Evolutionary conservation across 1,139 yeast species (phyloP).

Genomic region (Meyerozyma athensensis): DNA sequence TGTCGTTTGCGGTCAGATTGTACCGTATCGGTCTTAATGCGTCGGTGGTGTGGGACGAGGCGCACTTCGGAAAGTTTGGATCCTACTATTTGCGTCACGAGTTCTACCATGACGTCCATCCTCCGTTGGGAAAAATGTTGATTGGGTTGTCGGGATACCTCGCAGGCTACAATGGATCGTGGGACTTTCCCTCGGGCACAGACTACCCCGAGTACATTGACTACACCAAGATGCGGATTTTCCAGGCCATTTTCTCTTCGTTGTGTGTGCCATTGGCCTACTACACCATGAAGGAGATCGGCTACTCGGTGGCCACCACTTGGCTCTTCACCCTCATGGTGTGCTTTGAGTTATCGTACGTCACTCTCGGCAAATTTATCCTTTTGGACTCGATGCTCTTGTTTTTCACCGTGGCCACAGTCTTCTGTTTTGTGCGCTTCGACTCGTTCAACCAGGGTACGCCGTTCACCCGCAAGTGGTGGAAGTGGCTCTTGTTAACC

Average conservation of each 20-base stretch:
- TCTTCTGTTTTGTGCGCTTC: slow-evolving; percentile 42
- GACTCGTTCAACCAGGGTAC: slow-evolving; percentile 14
- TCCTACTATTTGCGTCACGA: slow-evolving; percentile 59
- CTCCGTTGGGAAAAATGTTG: slow-evolving; percentile 70
- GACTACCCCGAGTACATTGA: slow-evolving; percentile 52
- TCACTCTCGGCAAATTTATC: slow-evolving; percentile 66
- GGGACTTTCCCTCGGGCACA: slow-evolving; percentile 60
- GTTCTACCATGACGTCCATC: slow-evolving; percentile 74
- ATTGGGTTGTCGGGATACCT: slow-evolving; percentile 64
- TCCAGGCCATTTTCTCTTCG: slow-evolving; percentile 62
- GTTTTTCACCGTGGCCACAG: slow-evolving; percentile 64
- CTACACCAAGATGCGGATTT: slow-evolving; percentile 56
- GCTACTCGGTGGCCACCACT: slow-evolving; percentile 41
- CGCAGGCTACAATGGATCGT: slow-evolving; percentile 64
- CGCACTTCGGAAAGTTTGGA: slow-evolving; percentile 75
- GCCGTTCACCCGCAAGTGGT: slow-evolving; percentile 80
- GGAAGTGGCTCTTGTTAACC: slow-evolving; percentile 84
- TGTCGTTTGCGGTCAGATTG: slow-evolving; percentile 43
- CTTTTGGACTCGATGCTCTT: slow-evolving; percentile 68
- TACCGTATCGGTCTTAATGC: slow-evolving; percentile 59
- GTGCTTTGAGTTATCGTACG: slow-evolving; percentile 58
- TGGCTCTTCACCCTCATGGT: slow-evolving; percentile 58
- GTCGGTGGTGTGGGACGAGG: slow-evolving; percentile 93
- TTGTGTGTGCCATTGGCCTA: slow-evolving; percentile 63
- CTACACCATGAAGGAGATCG: slow-evolving; percentile 49